Percentiles rank a stretch among this genome's conserved stretches.
Conservation (phyloP, 805 yeast species). For the Suhomyces xylopsoci region DNA sequence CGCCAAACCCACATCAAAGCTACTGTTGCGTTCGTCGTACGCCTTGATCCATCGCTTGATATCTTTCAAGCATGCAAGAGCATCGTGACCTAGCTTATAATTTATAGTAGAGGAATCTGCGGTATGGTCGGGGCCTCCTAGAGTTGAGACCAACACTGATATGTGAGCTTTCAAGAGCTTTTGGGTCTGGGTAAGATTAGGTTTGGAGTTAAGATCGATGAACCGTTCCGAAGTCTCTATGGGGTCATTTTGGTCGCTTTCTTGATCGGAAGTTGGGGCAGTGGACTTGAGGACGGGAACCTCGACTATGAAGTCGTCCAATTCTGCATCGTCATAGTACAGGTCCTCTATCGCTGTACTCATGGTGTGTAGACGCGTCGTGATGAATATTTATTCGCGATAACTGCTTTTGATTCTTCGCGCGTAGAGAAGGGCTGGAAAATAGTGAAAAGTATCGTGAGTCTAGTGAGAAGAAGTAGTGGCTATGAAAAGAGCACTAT, state of each 20-base stretch:
- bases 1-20: conserved; percentile 83
- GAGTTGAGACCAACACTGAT: conserved; percentile 76
- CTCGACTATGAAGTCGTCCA: conserved; percentile 35
- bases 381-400: background rate
- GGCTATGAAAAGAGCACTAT: no score
- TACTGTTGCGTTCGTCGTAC: conserved; percentile 69
- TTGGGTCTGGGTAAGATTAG: conserved; percentile 34
- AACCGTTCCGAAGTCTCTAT: conserved; percentile 17
- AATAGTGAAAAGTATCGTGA: background rate
- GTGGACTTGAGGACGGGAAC: conserved; percentile 14
- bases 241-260: conserved; percentile 13
- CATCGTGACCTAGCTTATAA: conserved; percentile 85
- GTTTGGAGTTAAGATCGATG: conserved; percentile 23
- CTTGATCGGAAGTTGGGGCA: background rate
- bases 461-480: no score
- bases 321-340: conserved; percentile 21
- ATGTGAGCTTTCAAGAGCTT: conserved; percentile 65
- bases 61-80: conserved; percentile 81
- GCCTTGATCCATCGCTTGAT: conserved; percentile 82
- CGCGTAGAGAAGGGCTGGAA: background rate
- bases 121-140: conserved; percentile 84
- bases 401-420: no score
- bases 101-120: conserved; percentile 44
- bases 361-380: conserved; percentile 3
- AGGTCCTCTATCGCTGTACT: conserved; percentile 1